Evolutionary conservation across 2,329 filamentous ascomycete species (phyloP), one percentile per base, ranked within the genome.

Genomic region (Ciborinia camelliae): DNA sequence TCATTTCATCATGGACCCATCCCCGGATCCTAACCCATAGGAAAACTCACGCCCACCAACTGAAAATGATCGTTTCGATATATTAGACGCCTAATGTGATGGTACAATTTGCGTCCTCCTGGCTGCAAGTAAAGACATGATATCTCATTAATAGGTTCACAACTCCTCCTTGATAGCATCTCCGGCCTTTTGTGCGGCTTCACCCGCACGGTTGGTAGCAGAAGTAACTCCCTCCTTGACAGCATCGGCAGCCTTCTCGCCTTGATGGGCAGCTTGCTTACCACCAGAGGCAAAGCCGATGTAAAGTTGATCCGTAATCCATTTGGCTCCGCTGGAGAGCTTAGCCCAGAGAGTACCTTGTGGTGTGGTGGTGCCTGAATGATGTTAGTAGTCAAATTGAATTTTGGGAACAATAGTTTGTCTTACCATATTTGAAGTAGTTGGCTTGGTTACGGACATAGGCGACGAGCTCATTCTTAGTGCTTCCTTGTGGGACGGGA

Each of bases 381-480:
- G 32, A 4, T 30, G 39, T 65, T 51, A 65, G 58, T 20, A 20
- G 20, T 48, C 14, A 43, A 43, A 54, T 32, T 30, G 35, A 12
- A 26, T 26, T 23, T 23, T n/a, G 8, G 26, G n/a, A 35, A n/a
- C 14, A 15, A 9, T 0, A 51, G 35, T 20, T 0, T 26, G 26
- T 12, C 63, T 57, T 35, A 65, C 90, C 90, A 72, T 93, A 90
- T 72, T 84, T 85, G 81, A 92, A 94, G 76, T 89, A 92, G 28
- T 88, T 90, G 28, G 85, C 83, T 71, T 92, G 88, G 75, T 87
- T 88, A 70, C 89, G 86, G 20, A 89, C 90, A 66, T 86, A 81
- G 10, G 89, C 89, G 67, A 86, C 85, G 26, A 94, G 81, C 73
- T 92, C 83, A 66, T 93, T 89, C 64, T 71, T 73, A 39, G 65